Conservation (phyloP, 352 stramenopile species). For the Pythium diclinum region DNA sequence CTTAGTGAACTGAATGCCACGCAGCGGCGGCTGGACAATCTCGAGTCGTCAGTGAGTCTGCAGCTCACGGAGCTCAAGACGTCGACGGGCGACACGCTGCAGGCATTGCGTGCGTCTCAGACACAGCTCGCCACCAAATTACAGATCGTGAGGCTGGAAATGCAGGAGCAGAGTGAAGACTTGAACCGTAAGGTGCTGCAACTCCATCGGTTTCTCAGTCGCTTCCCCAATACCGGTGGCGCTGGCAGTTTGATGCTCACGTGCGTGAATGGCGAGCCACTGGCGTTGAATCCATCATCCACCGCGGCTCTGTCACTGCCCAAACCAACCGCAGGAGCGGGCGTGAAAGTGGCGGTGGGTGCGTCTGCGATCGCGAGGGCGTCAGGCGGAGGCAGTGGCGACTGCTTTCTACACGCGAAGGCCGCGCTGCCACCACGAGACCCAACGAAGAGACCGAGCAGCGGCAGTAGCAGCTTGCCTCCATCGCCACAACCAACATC, state of each 20-base stretch:
- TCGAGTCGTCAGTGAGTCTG: constrained; percentile 25
- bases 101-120: constrained; percentile 26
- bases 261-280: constrained; percentile 7
- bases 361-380: constrained; percentile 11
- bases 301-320: neutral
- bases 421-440: constrained; percentile 30
- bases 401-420: constrained; percentile 54
- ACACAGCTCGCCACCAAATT: constrained; percentile 41
- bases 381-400: constrained; percentile 1
- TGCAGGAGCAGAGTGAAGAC: constrained; percentile 35
- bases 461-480: neutral
- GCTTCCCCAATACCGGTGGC: neutral
- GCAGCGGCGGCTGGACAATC: constrained; percentile 31
- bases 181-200: constrained; percentile 33
- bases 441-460: neutral
- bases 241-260: neutral
- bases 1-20: constrained; percentile 24
- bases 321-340: neutral
- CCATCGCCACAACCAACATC: neutral
- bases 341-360: constrained; percentile 23
- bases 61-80: constrained; percentile 27
- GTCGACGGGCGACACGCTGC: constrained; percentile 26
- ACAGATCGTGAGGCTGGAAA: constrained; percentile 40
- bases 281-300: neutral
- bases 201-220: constrained; percentile 26